Conservation (phyloP, 805 yeast species). For the Maudiozyma turicensis region DNA sequence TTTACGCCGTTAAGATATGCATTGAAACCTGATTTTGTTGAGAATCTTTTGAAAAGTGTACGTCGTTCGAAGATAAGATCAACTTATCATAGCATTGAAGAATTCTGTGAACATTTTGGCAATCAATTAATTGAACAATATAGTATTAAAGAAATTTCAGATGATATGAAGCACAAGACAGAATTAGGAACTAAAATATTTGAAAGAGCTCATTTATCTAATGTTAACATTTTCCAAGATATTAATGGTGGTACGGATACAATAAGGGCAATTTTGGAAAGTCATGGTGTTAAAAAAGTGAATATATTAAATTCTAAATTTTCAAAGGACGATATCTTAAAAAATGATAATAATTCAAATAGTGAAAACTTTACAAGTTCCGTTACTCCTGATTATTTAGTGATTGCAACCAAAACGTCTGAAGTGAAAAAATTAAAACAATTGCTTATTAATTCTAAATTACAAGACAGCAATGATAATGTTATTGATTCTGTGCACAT, state of each 20-base stretch:
- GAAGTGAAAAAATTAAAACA: constrained; percentile 23
- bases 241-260: constrained; percentile 23
- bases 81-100: background rate
- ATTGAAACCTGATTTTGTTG: constrained; percentile 45
- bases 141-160: constrained; percentile 29
- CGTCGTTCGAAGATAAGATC: background rate
- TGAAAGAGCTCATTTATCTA: constrained; percentile 14
- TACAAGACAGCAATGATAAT: background rate
- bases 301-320: constrained; percentile 14
- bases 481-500: constrained; percentile 9
- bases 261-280: constrained; percentile 18
- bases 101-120: constrained; percentile 11
- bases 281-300: constrained; percentile 21
- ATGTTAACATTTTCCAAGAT: constrained; percentile 19
- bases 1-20: constrained; percentile 39
- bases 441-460: background rate
- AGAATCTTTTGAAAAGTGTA: constrained; percentile 34
- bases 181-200: constrained; percentile 12
- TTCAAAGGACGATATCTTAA: constrained; percentile 9
- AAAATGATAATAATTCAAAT: background rate
- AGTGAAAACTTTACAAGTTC: background rate
- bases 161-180: constrained; percentile 13
- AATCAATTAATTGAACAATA: constrained; percentile 14
- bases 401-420: constrained; percentile 23
- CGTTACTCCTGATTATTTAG: constrained; percentile 11